Base-by-base conservation (phyloP, 768 basidiomycete genomes). In the Xanthoconium stramineum region DNA sequence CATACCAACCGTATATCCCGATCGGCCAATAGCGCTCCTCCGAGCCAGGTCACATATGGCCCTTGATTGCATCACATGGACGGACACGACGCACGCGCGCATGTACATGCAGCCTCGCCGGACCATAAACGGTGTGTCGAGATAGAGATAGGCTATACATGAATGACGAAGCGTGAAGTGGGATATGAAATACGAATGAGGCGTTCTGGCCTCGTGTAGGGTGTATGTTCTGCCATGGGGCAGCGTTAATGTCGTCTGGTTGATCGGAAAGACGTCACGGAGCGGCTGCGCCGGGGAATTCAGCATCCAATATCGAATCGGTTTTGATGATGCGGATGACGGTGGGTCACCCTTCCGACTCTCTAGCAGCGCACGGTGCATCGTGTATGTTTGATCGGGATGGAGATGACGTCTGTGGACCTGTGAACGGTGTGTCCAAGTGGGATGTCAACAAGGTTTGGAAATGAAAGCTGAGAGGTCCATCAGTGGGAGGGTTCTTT, bases 81-180 rank as follows among this genome's bases (percentile, higher is more conserved):
- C 43, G 37, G 47, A 13, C 37, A 53, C 56, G 28, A 33, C 30
- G 30, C 8, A 48, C 47, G 47, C 7, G 28, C 43, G 14, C 42
- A 8, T 13, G 14, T 13, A 38, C 14, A 17, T 13, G 10, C 14
- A 15, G 2, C 24, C 13, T 38, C 37, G 37, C 11, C 33, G 12
- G 5, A 17, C 37, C 13, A 17, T 15, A 38, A 15, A 2, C 12
- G 14, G 14, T 11, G 37, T 13, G 37, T n/a, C 14, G 35, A 30
- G 60, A 58, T 61, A 37, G 52, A 51, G 59, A 54, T 53, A 57
- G 49, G 15, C 55, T 61, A 53, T 47, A 30, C 33, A 35, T 12
- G 30, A 10, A 30, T 30, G 44, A 24, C 24, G 24, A 24, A 45
- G 30, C 44, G 44, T n/a, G 29, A 38, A 38, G 11, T 6, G 11